These are phyloP conservation scores for Saturnispora dispora DNA, from an alignment of 805 yeast species.

Conservation along the genomic window DNA sequence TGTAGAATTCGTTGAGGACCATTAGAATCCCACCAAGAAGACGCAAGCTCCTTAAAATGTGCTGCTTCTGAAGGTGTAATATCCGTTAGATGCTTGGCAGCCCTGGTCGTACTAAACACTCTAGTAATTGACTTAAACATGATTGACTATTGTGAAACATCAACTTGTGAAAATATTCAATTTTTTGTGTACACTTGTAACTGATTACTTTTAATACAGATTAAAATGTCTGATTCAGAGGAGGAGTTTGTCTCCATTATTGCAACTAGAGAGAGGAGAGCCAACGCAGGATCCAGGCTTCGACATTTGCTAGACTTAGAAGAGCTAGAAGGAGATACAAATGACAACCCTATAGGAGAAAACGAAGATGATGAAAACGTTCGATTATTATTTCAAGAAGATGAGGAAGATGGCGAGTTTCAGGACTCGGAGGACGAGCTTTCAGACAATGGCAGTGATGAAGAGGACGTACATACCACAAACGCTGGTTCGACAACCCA, in stretches of 20 bases:
- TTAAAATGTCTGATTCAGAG: conserved; percentile 16
- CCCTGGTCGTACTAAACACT: background rate
- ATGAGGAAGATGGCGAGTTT: conserved; percentile 46
- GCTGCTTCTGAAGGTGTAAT: conserved; percentile 55
- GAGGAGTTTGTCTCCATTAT: conserved; percentile 48
- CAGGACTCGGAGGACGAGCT: conserved; percentile 22
- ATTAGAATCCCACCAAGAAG: conserved; percentile 96
- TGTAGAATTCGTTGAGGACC: conserved; percentile 93
- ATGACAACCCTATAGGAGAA: conserved; percentile 6
- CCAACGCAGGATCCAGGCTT: conserved; percentile 87
- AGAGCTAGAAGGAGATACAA: conserved; percentile 29
- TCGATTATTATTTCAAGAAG: conserved; percentile 58
- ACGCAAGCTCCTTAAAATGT: conserved; percentile 81
- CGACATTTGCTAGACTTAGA: conserved; percentile 65
- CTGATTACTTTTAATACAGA: background rate
- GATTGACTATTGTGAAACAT: background rate
- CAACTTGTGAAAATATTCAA: background rate
- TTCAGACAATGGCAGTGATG: conserved; percentile 26
- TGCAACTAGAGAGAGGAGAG: conserved; percentile 65
- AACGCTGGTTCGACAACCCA: conserved; percentile 19
- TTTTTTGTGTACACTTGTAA: background rate
- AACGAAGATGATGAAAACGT: conserved; percentile 71
- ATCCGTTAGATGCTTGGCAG: conserved; percentile 20
- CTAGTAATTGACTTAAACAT: background rate
- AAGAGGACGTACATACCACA: conserved; percentile 25